These are phyloP conservation scores for Blattamonas nauphoetae DNA, from an alignment of 78 protist species.

Conservation along the genomic window DNA sequence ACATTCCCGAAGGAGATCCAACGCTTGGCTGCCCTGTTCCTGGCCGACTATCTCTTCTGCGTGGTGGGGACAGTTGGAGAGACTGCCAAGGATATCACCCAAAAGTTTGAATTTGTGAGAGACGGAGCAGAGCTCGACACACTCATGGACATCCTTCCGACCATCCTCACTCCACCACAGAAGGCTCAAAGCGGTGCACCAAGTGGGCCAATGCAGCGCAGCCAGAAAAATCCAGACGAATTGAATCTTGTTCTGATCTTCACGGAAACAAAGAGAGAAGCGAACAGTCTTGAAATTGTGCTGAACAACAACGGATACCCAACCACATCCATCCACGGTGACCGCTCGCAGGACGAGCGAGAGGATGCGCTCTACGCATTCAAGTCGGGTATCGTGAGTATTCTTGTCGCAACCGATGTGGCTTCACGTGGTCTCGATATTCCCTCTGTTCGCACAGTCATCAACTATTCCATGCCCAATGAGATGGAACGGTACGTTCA, in stretches of 20 bases:
- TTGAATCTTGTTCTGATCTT: slow-evolving; percentile 71
- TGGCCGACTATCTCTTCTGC: neutral
- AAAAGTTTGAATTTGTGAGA: no score
- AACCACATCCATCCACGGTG: slow-evolving; percentile 61
- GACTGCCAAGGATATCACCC: neutral
- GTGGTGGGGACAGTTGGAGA: neutral
- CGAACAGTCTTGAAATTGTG: slow-evolving; percentile 53
- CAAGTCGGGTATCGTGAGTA: slow-evolving; percentile 14
- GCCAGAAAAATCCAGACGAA: slow-evolving; percentile 37
- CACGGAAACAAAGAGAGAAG: slow-evolving; percentile 77
- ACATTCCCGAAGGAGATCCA: slow-evolving; percentile 22
- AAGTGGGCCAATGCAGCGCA: slow-evolving; percentile 14
- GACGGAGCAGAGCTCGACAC: no score
- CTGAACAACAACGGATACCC: neutral
- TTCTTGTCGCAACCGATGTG: slow-evolving; percentile 92
- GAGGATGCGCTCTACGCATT: slow-evolving; percentile 68
- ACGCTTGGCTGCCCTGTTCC: slow-evolving; percentile 16
- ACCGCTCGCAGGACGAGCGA: slow-evolving; percentile 73
- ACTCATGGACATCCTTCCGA: no score
- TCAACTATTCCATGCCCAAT: slow-evolving; percentile 93
- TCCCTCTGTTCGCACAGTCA: slow-evolving; percentile 90
- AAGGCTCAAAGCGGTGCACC: neutral
- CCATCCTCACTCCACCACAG: no score
- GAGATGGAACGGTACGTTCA: slow-evolving; percentile 93
- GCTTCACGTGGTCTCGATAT: slow-evolving; percentile 98